Percentiles rank a stretch among this genome's conserved stretches.
phyloP scores from a whole-genome alignment of 176 grass and related monocot genomes.

The Oryza coarctata region DNA sequence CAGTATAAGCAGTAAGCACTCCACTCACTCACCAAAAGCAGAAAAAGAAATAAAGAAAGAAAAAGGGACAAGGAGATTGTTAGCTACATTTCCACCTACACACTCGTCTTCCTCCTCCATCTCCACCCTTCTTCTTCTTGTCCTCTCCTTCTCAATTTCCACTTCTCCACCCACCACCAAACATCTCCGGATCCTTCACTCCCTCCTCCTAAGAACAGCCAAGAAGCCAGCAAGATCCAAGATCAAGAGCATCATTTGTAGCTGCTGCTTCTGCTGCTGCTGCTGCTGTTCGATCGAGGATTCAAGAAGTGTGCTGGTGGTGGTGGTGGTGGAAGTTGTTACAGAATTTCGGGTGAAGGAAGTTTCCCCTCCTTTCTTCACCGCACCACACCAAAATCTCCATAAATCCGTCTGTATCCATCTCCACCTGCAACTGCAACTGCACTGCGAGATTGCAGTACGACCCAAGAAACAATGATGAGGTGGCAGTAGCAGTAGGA shows the following conservation, averaged over 20 bases:
- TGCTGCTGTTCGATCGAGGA: constrained; percentile 11
- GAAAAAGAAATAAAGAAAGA: constrained; percentile 3
- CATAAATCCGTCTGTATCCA: constrained; percentile 29
- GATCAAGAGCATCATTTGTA: constrained; percentile 46
- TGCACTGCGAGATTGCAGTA: constrained; percentile 54
- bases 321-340: constrained; percentile 37
- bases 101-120: background rate
- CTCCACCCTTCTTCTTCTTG: background rate
- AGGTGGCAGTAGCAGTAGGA: constrained; percentile 15
- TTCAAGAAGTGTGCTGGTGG: background rate
- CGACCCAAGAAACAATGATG: constrained; percentile 85
- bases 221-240: constrained; percentile 23
- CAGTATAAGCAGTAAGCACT: background rate
- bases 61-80: constrained; percentile 1
- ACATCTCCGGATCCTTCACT: background rate
- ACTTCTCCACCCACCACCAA: constrained; percentile 37
- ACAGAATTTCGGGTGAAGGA: constrained; percentile 47
- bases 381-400: constrained; percentile 34
- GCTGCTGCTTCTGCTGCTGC: background rate
- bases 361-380: constrained; percentile 32
- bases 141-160: constrained; percentile 37
- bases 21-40: constrained; percentile 25
- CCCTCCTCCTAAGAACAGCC: constrained; percentile 3
- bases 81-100: constrained; percentile 30
- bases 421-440: constrained; percentile 18